These are phyloP conservation scores for Hyaloscypha bicolor DNA, from an alignment of 495 filamentous ascomycete species.

Conservation along the genomic window DNA sequence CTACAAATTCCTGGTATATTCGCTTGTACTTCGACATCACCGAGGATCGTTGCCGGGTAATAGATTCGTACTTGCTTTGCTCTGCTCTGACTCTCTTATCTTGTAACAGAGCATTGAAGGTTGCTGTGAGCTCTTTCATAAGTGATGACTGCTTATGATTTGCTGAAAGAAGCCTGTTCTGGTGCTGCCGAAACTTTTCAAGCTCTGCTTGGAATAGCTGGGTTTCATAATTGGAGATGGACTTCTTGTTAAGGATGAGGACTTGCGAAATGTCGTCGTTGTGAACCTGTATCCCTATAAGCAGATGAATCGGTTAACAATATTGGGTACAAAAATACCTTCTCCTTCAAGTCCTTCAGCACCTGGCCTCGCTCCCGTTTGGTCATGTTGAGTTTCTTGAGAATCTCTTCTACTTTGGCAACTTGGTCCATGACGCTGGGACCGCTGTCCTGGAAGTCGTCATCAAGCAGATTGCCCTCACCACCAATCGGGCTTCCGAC, in stretches of 20 bases:
- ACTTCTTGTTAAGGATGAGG: slow-evolving; percentile 95
- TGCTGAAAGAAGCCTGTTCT: slow-evolving; percentile 85
- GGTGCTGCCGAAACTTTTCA: slow-evolving; percentile 94
- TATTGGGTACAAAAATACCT: slow-evolving; percentile 56
- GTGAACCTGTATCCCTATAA: slow-evolving; percentile 67
- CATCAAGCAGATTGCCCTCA: slow-evolving; percentile 83
- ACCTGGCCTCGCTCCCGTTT: slow-evolving; percentile 90
- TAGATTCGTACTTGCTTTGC: slow-evolving; percentile 89
- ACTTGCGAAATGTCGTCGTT: slow-evolving; percentile 97
- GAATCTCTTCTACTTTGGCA: slow-evolving; percentile 80
- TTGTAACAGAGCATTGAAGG: slow-evolving; percentile 85
- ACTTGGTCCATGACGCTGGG: slow-evolving; percentile 89
- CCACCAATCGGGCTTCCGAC: slow-evolving; percentile 59
- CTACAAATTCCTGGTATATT: slow-evolving; percentile 89
- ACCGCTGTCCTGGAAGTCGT: slow-evolving; percentile 81
- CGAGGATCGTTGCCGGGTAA: slow-evolving; percentile 77
- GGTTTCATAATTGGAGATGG: slow-evolving; percentile 82
- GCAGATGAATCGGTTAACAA: slow-evolving; percentile 14
- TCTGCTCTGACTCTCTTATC: slow-evolving; percentile 93
- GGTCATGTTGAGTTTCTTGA: slow-evolving; percentile 89
- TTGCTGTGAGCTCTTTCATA: slow-evolving; percentile 91
- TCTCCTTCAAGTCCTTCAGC: slow-evolving; percentile 95
- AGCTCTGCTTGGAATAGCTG: slow-evolving; percentile 92
- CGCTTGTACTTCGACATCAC: slow-evolving; percentile 90
- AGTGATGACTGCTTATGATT: slow-evolving; percentile 91